Percentiles rank a stretch among this genome's conserved stretches.
phyloP scores from a whole-genome alignment of 257 asterid genomes.

The Solanum chiquidenum region DNA sequence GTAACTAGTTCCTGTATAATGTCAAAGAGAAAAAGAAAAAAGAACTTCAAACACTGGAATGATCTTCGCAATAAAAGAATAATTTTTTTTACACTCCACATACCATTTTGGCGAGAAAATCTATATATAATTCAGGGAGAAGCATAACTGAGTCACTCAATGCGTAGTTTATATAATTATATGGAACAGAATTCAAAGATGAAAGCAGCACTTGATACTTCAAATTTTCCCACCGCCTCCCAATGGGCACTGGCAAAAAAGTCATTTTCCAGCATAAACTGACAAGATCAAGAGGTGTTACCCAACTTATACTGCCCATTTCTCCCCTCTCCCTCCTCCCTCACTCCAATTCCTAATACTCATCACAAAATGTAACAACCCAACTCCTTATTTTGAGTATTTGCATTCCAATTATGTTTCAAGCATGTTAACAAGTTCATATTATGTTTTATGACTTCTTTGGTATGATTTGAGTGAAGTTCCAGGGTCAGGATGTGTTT shows the following conservation, averaged over 20 bases:
- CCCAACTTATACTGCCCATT: not conserved
- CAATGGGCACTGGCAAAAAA: not conserved
- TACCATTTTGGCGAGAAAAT: not conserved
- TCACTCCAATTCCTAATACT: not conserved
- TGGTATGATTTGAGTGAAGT: not conserved
- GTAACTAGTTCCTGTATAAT: conserved; percentile 56
- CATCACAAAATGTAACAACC: not conserved
- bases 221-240: not conserved
- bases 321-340: not conserved
- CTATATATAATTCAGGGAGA: not conserved
- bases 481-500: not conserved
- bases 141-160: not conserved
- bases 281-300: not conserved
- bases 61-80: not conserved
- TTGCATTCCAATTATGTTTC: not conserved
- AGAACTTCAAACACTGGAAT: not conserved
- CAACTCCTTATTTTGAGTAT: not conserved
- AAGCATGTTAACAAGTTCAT: not conserved
- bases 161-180: not conserved
- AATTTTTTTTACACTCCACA: not conserved
- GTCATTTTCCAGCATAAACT: not conserved
- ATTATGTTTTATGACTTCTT: not conserved
- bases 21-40: not conserved
- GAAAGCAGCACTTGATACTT: not conserved
- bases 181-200: not conserved